Evolutionary conservation across 306 rosid species (phyloP).

Genomic region (Pachyrhizus erosus): DNA sequence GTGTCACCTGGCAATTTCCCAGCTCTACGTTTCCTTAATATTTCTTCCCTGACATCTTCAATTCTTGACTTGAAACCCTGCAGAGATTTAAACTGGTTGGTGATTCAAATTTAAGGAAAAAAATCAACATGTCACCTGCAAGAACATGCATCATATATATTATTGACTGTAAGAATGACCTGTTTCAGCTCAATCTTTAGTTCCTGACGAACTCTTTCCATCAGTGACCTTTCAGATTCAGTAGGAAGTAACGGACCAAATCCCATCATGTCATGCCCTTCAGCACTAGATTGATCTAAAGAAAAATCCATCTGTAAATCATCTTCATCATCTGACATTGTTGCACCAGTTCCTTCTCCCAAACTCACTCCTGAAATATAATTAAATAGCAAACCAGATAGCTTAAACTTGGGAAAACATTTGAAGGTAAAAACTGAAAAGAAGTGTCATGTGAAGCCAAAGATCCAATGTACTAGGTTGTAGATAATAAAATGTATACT

Average conservation of each 20-base stretch:
- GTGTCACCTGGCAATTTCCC: conserved; percentile 98
- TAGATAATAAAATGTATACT: neutral
- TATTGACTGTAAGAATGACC: conserved; percentile 53
- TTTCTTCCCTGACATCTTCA: conserved; percentile 98
- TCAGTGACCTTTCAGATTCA: conserved; percentile 91
- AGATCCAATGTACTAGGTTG: neutral
- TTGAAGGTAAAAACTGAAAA: neutral
- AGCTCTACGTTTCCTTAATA: conserved; percentile 94
- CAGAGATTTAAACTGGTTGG: neutral
- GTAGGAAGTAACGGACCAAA: conserved; percentile 94
- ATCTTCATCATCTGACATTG: conserved; percentile 98
- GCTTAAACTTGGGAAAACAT: neutral
- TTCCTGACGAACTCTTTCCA: conserved; percentile 98
- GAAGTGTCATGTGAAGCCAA: neutral
- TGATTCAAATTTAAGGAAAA: conserved; percentile 9
- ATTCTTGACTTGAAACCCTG: conserved; percentile 98
- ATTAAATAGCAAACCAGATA: neutral
- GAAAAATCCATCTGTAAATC: conserved; percentile 81
- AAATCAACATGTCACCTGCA: neutral
- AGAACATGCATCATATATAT: neutral
- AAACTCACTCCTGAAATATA: conserved; percentile 73
- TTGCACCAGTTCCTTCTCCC: conserved; percentile 93
- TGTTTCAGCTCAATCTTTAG: conserved; percentile 96
- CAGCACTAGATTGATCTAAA: conserved; percentile 73
- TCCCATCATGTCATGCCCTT: conserved; percentile 92